Evolutionary conservation across 768 basidiomycete genomes (phyloP).

Genomic region (Phallus indusiatus): DNA sequence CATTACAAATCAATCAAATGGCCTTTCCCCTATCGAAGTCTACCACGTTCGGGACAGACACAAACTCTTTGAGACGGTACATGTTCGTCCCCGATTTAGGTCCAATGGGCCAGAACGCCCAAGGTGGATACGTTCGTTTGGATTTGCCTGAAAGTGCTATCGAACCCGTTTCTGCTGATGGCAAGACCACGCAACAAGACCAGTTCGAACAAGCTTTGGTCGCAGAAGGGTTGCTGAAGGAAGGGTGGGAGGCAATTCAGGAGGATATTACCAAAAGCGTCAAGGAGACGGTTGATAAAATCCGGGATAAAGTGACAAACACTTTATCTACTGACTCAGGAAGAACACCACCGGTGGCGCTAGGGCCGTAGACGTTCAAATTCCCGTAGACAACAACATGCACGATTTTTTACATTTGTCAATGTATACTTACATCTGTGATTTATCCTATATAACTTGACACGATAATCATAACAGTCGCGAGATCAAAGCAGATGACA

Average conservation of each 20-base stretch:
- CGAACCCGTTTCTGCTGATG: neutral
- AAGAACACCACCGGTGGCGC: neutral
- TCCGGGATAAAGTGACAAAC: neutral
- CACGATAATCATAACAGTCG: too few species aligned
- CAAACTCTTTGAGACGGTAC: neutral
- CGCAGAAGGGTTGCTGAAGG: neutral
- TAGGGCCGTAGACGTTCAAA: neutral
- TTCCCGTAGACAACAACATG: too few species aligned
- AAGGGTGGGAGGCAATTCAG: slow-evolving; percentile 2
- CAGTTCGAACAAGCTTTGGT: slow-evolving; percentile 3
- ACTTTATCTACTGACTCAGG: neutral
- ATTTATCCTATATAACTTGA: too few species aligned
- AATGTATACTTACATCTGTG: too few species aligned
- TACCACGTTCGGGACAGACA: slow-evolving; percentile 5
- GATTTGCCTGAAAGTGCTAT: neutral
- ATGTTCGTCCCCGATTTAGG: slow-evolving; percentile 4
- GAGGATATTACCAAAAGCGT: slow-evolving; percentile 1
- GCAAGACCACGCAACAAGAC: neutral
- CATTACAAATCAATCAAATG: slow-evolving; percentile 1
- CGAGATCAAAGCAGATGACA: too few species aligned
- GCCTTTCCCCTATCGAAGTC: slow-evolving; percentile 2
- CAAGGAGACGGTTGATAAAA: neutral
- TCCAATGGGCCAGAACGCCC: neutral
- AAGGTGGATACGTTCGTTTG: slow-evolving; percentile 1
- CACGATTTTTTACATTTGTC: too few species aligned